Percentiles rank a stretch among this genome's conserved stretches.
Evolutionary conservation across 805 yeast genomes (phyloP).

Genomic region (Wickerhamiella occidentalis): DNA sequence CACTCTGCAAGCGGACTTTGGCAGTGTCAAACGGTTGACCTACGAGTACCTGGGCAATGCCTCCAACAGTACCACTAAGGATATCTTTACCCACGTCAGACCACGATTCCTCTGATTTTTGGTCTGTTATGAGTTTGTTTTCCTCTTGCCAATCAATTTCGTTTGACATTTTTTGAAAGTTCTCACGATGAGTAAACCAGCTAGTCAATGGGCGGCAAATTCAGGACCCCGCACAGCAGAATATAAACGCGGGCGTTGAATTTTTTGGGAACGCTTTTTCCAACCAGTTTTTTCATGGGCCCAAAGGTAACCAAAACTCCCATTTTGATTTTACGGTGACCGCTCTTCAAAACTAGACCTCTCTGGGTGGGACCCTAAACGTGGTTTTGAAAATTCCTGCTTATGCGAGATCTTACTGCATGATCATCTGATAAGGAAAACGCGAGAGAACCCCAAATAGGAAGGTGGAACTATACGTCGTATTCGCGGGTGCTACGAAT

Average conservation of each 20-base stretch:
- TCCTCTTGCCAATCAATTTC: conserved; percentile 1
- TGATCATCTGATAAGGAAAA: neutral
- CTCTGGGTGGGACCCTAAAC: too few species aligned
- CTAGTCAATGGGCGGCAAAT: neutral
- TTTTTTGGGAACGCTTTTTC: too few species aligned
- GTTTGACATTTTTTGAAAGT: neutral
- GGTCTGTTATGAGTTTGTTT: neutral
- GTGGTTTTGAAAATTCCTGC: neutral
- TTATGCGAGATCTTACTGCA: neutral
- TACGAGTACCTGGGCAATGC: conserved; percentile 85
- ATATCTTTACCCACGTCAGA: conserved; percentile 58
- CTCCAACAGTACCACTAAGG: conserved; percentile 88
- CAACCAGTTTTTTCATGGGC: too few species aligned
- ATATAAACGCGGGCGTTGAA: too few species aligned
- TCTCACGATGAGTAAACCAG: neutral
- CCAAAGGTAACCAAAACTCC: too few species aligned
- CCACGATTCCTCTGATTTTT: conserved; percentile 16
- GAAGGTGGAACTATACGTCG: neutral
- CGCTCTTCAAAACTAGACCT: too few species aligned
- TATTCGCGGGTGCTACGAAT: too few species aligned
- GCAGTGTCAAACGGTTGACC: conserved; percentile 97
- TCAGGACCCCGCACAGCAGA: neutral
- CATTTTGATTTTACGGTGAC: too few species aligned
- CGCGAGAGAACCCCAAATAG: neutral
- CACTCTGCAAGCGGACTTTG: conserved; percentile 83